phyloP scores from a whole-genome alignment of 2,329 filamentous ascomycete genomes.

The Trichoderma cornu-damae region DNA sequence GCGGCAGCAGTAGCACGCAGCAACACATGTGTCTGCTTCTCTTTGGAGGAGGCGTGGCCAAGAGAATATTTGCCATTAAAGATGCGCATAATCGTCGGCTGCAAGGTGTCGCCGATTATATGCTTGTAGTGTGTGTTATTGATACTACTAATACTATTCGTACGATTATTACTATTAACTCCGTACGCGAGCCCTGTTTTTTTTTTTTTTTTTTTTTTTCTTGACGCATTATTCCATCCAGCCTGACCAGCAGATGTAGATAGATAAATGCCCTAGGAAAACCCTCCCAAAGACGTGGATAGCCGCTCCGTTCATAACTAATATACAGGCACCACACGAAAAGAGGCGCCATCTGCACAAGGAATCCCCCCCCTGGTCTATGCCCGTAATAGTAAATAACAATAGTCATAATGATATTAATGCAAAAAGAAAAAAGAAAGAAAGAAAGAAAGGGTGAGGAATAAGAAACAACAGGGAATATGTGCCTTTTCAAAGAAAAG shows the following conservation, averaged over 20 bases:
- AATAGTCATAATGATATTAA: too few species aligned
- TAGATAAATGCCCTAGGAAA: not conserved
- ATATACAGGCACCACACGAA: slow-evolving; percentile 1
- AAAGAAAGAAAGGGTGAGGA: not conserved
- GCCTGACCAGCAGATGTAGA: not conserved
- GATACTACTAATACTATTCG: not conserved
- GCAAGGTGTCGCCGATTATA: not conserved
- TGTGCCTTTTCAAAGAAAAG: too few species aligned
- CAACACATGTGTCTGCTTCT: not conserved
- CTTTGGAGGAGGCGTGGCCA: not conserved
- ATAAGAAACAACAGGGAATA: not conserved
- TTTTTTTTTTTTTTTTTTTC: too few species aligned
- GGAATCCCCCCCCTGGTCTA: not conserved
- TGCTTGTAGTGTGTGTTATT: too few species aligned
- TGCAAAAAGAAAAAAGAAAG: not conserved
- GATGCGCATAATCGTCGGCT: slow-evolving; percentile 1
- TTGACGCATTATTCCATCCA: slow-evolving; percentile 1
- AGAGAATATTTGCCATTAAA: not conserved
- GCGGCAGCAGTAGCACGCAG: not conserved
- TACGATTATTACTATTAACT: too few species aligned
- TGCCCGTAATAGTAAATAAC: not conserved
- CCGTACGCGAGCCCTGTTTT: not conserved
- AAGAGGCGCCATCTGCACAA: not conserved
- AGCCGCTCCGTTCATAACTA: not conserved
- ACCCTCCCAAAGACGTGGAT: not conserved